Evolutionary conservation across 2,329 filamentous ascomycete species (phyloP).

Genomic region (Botryotinia calthae): DNA sequence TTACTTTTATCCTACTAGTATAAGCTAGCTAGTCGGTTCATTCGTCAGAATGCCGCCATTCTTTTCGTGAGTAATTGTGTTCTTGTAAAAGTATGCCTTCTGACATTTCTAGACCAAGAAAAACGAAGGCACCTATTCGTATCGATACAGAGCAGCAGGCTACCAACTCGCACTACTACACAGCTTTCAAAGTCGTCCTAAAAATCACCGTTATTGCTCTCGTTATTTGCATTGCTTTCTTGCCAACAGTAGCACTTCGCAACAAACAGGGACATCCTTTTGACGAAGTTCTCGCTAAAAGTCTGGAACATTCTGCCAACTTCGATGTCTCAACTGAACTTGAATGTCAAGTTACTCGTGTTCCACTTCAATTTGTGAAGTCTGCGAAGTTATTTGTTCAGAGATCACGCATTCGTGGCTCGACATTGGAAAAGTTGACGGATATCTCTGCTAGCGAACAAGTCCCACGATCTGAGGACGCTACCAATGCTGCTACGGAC

Average conservation of each 20-base stretch:
- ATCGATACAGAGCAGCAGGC: background rate
- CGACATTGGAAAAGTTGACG: background rate
- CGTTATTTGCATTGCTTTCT: conserved; percentile 16
- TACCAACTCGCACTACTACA: conserved; percentile 4
- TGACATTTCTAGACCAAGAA: conserved; percentile 13
- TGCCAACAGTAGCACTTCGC: conserved; percentile 2
- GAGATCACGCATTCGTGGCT: background rate
- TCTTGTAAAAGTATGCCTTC: background rate
- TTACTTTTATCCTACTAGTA: background rate
- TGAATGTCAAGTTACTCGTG: conserved; percentile 8
- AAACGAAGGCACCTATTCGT: background rate
- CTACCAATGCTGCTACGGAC: background rate
- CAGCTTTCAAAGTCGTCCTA: conserved; percentile 5
- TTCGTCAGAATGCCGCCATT: background rate
- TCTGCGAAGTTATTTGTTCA: background rate
- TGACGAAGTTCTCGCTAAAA: background rate
- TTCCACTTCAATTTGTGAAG: background rate
- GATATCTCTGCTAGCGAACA: background rate
- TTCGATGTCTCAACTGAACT: background rate
- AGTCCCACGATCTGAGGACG: background rate
- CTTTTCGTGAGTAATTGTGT: conserved; percentile 3
- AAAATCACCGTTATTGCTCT: conserved; percentile 9
- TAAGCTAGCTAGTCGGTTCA: background rate
- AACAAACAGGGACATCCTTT: background rate
- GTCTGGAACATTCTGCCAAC: background rate